Evolutionary conservation across 1,139 yeast genomes (phyloP).

Genomic region (Lodderomyces margitis): DNA sequence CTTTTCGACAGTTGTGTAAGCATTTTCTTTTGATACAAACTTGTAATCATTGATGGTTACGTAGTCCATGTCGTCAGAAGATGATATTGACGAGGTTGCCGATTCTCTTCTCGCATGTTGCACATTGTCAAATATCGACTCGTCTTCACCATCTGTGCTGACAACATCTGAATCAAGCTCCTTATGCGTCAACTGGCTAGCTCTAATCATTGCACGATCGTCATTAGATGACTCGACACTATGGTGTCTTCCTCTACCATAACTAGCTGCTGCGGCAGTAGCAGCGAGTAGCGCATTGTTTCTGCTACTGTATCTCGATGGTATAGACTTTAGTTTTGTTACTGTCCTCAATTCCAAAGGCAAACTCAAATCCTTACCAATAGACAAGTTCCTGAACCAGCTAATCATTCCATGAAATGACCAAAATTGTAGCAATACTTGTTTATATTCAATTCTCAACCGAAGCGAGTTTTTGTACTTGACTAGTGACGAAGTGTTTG

Average conservation of each 20-base stretch:
- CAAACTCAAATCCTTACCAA: constrained; percentile 36
- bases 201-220: neutral
- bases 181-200: constrained; percentile 4
- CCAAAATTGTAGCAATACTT: constrained; percentile 43
- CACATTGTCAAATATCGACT: constrained; percentile 4
- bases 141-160: constrained; percentile 8
- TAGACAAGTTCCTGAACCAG: constrained; percentile 38
- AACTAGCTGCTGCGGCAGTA: constrained; percentile 26
- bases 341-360: constrained; percentile 33
- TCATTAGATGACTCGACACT: neutral
- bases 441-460: constrained; percentile 40
- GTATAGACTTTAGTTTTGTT: constrained; percentile 33
- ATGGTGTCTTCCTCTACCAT: constrained; percentile 8
- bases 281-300: constrained; percentile 29
- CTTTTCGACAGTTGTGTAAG: constrained; percentile 30
- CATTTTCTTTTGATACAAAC: constrained; percentile 25
- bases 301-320: constrained; percentile 23
- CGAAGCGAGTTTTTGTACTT: constrained; percentile 39
- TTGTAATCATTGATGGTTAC: constrained; percentile 18
- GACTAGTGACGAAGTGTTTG: constrained; percentile 25
- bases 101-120: constrained; percentile 13
- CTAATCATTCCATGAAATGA: constrained; percentile 40
- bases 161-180: constrained; percentile 8
- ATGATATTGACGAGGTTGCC: constrained; percentile 11
- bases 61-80: constrained; percentile 2